Evolutionary conservation across 306 rosid genomes (phyloP), one percentile per base, ranked within the genome.

Genomic region (Trifolium dubium): DNA sequence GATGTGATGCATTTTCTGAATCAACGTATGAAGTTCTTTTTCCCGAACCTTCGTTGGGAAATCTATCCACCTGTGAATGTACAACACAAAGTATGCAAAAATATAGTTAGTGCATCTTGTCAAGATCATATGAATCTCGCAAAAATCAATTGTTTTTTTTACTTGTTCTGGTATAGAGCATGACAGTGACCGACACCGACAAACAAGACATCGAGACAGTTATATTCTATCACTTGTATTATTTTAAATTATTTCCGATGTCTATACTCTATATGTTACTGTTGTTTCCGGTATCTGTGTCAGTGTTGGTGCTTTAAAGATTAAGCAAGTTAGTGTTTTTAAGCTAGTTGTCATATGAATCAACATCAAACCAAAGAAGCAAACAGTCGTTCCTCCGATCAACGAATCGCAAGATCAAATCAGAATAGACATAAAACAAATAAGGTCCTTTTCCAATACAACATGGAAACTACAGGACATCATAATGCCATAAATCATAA

Each of bases 11-110:
- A 18, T 65, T 30, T 32, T 0, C 73, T 23, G 60, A 18, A 53
- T 6, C 71, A 64, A 3, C 60, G 29, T 8, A 51, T 55, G 44
- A 30, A 13, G 0, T 7, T 46, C 47, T 67, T 55, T 9, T 53
- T 32, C 80, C 51, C 4, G 10, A 71, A 47, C 77, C 59, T 46
- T 15, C 55, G 0, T 3, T 14, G 39, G 44, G 30, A 81, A 2
- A 23, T 5, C 77, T 30, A 2, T 67, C 75, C 55, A 43, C 65
- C 83, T 83, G 72, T 58, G 40, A 7, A 55, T 55, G 62, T 23
- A 11, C 62, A 28, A 28, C 2, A 56, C 34, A 28, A 28, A 56
- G 34, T 28, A 56, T 56, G 35, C 32, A 28, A 55, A 55, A 56
- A 8, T 19, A 23, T 10, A 10, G 49, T 18, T 4, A 28, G 23